These are phyloP conservation scores for Persicaria maculosa DNA, from an alignment of 148 eudicot genomes.

Conservation along the genomic window DNA sequence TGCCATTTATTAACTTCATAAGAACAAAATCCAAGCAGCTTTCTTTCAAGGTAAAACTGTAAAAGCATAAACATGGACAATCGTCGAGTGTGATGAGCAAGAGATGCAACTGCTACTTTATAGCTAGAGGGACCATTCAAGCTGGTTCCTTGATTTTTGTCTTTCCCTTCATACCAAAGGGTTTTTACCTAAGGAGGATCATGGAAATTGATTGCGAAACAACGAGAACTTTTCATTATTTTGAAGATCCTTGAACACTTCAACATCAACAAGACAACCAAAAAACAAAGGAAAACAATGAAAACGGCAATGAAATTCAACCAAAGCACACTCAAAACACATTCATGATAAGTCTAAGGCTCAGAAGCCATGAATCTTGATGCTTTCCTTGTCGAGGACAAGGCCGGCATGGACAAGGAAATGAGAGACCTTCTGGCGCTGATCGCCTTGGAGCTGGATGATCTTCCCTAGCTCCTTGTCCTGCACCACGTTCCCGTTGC, in stretches of 20 bases:
- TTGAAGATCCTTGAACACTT: not conserved
- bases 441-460: slow-evolving; percentile 88
- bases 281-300: not conserved
- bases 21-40: too few relatives aligned
- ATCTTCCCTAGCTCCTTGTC: slow-evolving; percentile 76
- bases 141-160: too few relatives aligned
- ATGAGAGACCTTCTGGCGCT: slow-evolving; percentile 63
- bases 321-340: not conserved
- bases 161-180: too few relatives aligned
- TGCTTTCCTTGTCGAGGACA: slow-evolving; percentile 52
- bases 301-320: not conserved
- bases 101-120: too few relatives aligned
- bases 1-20: too few relatives aligned
- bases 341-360: not conserved
- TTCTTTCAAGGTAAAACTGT: too few relatives aligned
- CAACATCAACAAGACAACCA: not conserved
- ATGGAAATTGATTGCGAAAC: not conserved
- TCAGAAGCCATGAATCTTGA: slow-evolving; percentile 86
- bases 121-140: too few relatives aligned
- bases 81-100: too few relatives aligned
- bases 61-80: too few relatives aligned
- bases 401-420: slow-evolving; percentile 54
- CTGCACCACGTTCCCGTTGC: slow-evolving; percentile 79
- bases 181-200: too few relatives aligned
- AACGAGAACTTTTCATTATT: not conserved